phyloP scores from a whole-genome alignment of 78 protist genomes.

The Dictyostelium firmibasis region DNA sequence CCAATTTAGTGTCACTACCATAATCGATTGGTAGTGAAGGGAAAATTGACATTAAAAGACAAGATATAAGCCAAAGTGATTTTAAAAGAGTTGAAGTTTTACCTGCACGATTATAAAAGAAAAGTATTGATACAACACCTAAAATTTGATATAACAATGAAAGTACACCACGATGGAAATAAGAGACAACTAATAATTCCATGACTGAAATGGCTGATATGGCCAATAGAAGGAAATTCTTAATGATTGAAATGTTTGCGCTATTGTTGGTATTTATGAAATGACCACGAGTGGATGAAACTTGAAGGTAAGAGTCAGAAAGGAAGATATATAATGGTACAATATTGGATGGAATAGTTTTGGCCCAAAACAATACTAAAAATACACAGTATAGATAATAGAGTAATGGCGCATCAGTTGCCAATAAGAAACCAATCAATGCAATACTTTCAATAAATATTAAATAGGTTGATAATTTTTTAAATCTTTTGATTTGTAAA shows the following conservation, averaged over 20 bases:
- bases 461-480: neutral
- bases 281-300: neutral
- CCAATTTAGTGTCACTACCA: constrained; percentile 33
- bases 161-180: constrained; percentile 49
- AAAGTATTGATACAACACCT: constrained; percentile 1
- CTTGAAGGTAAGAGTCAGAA: neutral
- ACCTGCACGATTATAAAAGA: neutral
- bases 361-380: constrained; percentile 67
- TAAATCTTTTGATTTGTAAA: neutral
- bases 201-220: constrained; percentile 11
- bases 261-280: neutral
- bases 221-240: neutral
- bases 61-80: constrained; percentile 40
- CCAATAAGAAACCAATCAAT: constrained; percentile 24
- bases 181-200: constrained; percentile 68
- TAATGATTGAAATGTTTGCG: neutral
- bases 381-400: constrained; percentile 62
- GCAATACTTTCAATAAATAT: neutral
- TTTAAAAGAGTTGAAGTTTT: constrained; percentile 24
- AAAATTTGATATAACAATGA: constrained; percentile 8
- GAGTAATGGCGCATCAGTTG: constrained; percentile 56
- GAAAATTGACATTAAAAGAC: constrained; percentile 33
- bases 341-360: constrained; percentile 55
- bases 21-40: constrained; percentile 50
- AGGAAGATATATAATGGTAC: constrained; percentile 51